phyloP scores from a whole-genome alignment of 768 basidiomycete species.

The Boletellus ananas region DNA sequence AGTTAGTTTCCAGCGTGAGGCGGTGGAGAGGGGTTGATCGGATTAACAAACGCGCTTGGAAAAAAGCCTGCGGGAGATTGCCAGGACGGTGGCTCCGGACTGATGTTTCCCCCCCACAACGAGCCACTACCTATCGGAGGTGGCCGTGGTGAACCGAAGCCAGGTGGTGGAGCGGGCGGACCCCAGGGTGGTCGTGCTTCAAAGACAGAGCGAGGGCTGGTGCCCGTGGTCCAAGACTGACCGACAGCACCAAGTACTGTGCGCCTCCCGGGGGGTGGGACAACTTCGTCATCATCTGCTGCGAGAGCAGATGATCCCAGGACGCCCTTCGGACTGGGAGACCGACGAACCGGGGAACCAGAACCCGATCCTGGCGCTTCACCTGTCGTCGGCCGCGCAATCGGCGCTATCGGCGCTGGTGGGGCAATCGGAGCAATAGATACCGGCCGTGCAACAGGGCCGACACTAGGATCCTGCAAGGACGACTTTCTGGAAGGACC shows the following conservation, averaged over 20 bases:
- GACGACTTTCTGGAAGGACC: conserved; percentile 48
- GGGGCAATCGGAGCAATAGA: conserved; percentile 31
- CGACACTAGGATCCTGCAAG: conserved; percentile 43
- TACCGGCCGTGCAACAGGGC: conserved; percentile 54
- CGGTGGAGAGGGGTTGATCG: conserved; percentile 50
- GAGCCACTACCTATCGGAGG: conserved; percentile 32
- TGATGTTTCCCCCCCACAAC: conserved; percentile 40
- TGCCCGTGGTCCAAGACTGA: conserved; percentile 45
- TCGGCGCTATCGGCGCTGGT: conserved; percentile 64
- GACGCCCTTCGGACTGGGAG: conserved; percentile 59
- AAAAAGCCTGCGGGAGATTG: conserved; percentile 47
- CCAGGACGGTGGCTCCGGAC: conserved; percentile 45
- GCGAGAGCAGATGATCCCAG: conserved; percentile 76
- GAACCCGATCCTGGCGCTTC: conserved; percentile 51
- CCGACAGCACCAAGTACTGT: conserved; percentile 38
- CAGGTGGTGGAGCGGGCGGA: conserved; percentile 32
- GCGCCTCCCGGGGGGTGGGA: conserved; percentile 48
- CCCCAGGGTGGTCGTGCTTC: conserved; percentile 48
- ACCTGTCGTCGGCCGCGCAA: conserved; percentile 46
- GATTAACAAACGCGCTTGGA: conserved; percentile 44
- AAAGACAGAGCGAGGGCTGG: conserved; percentile 43
- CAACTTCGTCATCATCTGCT: conserved; percentile 78
- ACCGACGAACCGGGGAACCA: conserved; percentile 51
- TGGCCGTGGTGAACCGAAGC: conserved; percentile 34
- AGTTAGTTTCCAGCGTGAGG: conserved; percentile 32